These are phyloP conservation scores for Iberis pinnata DNA, from an alignment of 345 rosid species.

Conservation along the genomic window DNA sequence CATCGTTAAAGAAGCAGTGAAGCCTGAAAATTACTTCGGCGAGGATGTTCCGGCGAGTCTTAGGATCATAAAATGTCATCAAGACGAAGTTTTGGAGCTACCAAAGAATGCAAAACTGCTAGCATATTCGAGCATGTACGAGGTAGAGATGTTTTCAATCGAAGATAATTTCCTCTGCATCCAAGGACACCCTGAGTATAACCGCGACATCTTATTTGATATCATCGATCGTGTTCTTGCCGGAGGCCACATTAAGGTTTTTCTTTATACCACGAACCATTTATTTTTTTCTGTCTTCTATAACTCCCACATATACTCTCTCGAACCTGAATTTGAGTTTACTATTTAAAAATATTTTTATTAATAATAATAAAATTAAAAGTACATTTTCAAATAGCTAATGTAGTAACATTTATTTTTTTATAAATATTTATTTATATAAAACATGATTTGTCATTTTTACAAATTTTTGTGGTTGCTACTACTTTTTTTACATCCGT, in stretches of 20 bases:
- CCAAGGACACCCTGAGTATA: conserved; percentile 91
- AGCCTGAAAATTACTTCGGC: conserved; percentile 21
- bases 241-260: conserved; percentile 44
- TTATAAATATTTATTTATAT: too few species aligned
- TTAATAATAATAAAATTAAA: too few species aligned
- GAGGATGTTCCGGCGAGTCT: conserved; percentile 42
- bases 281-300: background rate
- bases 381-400: too few species aligned
- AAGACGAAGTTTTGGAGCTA: conserved; percentile 74
- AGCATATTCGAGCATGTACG: conserved; percentile 69
- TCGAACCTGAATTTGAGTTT: too few species aligned
- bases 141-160: conserved; percentile 58
- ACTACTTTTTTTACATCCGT: background rate
- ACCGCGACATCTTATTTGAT: conserved; percentile 54
- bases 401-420: too few species aligned
- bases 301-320: too few species aligned
- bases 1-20: conserved; percentile 41
- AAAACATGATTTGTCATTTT: too few species aligned
- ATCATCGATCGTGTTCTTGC: conserved; percentile 64
- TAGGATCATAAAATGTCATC: conserved; percentile 61
- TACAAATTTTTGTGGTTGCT: background rate
- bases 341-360: too few species aligned
- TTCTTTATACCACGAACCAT: background rate
- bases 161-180: conserved; percentile 60
- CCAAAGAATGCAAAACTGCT: conserved; percentile 60